phyloP scores from a whole-genome alignment of 1,284 basidiomycete species.

The Tilletia caries region DNA sequence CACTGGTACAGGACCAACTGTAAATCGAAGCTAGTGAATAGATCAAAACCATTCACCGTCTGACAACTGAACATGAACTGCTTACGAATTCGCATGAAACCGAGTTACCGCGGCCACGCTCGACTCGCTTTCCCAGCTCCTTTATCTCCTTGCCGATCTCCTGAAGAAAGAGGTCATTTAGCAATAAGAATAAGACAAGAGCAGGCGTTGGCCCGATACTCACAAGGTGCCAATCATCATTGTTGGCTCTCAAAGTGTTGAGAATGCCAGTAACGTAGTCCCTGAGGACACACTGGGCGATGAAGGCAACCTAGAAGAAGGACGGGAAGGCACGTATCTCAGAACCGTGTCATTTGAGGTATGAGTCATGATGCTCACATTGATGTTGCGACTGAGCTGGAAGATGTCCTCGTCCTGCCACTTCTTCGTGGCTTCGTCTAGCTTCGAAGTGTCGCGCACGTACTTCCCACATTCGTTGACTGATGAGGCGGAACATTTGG shows the following conservation, averaged over 20 bases:
- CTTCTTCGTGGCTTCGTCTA: constrained; percentile 19
- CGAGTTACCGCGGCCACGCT: constrained; percentile 31
- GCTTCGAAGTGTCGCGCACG: constrained; percentile 24
- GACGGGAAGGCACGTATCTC: neutral
- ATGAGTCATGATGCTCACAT: neutral
- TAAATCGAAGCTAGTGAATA: constrained; percentile 34
- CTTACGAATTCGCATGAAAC: constrained; percentile 15
- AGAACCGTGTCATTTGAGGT: neutral
- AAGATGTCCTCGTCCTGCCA: constrained; percentile 52
- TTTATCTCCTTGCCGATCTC: no score
- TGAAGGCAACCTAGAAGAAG: constrained; percentile 15
- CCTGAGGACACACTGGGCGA: constrained; percentile 22
- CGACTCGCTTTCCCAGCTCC: constrained; percentile 14
- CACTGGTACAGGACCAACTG: constrained; percentile 29
- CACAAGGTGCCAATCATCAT: constrained; percentile 30
- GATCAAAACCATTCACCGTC: no score
- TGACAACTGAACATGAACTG: no score
- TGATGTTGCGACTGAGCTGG: constrained; percentile 55
- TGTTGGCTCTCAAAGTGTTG: constrained; percentile 32
- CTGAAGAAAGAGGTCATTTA: neutral
- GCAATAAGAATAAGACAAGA: neutral
- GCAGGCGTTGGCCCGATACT: no score
- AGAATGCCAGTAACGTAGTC: constrained; percentile 44
- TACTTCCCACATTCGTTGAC: constrained; percentile 32
- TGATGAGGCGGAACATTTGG: neutral